phyloP scores from a whole-genome alignment of 148 eudicot genomes.

The Nepenthes gracilis region DNA sequence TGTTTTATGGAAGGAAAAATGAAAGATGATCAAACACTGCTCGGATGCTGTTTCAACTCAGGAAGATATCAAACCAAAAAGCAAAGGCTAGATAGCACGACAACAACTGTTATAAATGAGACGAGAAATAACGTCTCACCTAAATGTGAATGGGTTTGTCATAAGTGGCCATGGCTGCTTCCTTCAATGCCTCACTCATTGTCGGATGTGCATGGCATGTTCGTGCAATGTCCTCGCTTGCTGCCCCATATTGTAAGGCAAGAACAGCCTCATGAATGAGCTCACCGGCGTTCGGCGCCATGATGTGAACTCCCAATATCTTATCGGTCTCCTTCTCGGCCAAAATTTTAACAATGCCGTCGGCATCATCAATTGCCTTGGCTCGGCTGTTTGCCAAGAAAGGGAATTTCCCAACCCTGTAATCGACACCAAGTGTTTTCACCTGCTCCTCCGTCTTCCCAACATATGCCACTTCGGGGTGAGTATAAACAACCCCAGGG shows the following conservation, averaged over 20 bases:
- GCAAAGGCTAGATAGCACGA: too few species aligned
- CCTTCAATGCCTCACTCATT: conserved; percentile 96
- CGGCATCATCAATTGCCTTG: conserved; percentile 96
- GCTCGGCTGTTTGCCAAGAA: conserved; percentile 93
- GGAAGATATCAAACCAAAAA: too few species aligned
- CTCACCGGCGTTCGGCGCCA: conserved; percentile 95
- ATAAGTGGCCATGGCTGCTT: conserved; percentile 75
- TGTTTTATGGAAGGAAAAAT: too few species aligned
- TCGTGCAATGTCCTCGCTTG: conserved; percentile 98
- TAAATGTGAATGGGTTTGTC: conserved; percentile 41
- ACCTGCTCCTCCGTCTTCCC: conserved; percentile 99
- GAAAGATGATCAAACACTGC: too few species aligned
- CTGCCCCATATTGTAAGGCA: conserved; percentile 77
- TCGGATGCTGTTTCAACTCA: too few species aligned
- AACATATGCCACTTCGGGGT: conserved; percentile 88
- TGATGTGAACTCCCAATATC: conserved; percentile 87
- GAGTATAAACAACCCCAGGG: conserved; percentile 92
- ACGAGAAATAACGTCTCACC: not conserved
- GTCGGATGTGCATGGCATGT: conserved; percentile 99
- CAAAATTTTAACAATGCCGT: conserved; percentile 76
- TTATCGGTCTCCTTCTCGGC: conserved; percentile 88
- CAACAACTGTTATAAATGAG: too few species aligned
- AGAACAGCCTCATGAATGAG: conserved; percentile 90
- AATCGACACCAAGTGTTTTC: conserved; percentile 62
- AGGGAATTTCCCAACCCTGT: conserved; percentile 84